phyloP scores from a whole-genome alignment of 2,329 filamentous ascomycete genomes.

The Cercospora zeina region DNA sequence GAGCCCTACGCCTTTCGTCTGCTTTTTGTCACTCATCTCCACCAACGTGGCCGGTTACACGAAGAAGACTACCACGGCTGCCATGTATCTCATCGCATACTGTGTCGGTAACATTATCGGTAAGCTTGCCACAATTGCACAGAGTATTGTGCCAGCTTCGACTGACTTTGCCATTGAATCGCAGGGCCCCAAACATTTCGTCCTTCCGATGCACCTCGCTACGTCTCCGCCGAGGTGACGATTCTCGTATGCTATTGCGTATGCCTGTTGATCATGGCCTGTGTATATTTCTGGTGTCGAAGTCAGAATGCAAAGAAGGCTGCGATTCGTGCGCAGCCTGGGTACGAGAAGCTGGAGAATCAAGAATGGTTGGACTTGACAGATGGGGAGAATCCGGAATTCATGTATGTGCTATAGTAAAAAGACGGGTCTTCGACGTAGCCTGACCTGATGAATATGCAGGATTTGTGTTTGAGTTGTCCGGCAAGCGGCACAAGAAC shows the following conservation, averaged over 20 bases:
- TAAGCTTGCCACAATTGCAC: background rate
- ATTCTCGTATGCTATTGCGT: slow-evolving; percentile 61
- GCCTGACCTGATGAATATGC: background rate
- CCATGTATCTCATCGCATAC: slow-evolving; percentile 56
- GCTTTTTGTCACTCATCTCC: slow-evolving; percentile 62
- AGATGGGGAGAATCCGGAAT: slow-evolving; percentile 63
- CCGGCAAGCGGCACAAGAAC: background rate
- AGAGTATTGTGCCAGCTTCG: background rate
- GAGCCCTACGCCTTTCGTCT: slow-evolving; percentile 62
- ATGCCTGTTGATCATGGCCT: slow-evolving; percentile 56
- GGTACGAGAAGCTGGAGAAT: slow-evolving; percentile 63
- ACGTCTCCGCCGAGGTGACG: slow-evolving; percentile 63
- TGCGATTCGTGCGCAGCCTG: slow-evolving; percentile 52
- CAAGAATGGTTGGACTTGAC: slow-evolving; percentile 67
- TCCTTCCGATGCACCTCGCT: slow-evolving; percentile 58
- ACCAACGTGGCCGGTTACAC: slow-evolving; percentile 62
- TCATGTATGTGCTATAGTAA: slow-evolving; percentile 51
- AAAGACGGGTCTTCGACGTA: background rate
- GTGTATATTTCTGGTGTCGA: slow-evolving; percentile 64
- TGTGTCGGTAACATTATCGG: slow-evolving; percentile 48
- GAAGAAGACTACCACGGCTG: slow-evolving; percentile 60
- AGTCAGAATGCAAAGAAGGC: slow-evolving; percentile 62
- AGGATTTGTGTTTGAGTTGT: background rate
- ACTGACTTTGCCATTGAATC: slow-evolving; percentile 5
- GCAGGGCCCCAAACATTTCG: slow-evolving; percentile 56